Conservation (phyloP, 768 basidiomycete species). For the Amanita brunnescens region DNA sequence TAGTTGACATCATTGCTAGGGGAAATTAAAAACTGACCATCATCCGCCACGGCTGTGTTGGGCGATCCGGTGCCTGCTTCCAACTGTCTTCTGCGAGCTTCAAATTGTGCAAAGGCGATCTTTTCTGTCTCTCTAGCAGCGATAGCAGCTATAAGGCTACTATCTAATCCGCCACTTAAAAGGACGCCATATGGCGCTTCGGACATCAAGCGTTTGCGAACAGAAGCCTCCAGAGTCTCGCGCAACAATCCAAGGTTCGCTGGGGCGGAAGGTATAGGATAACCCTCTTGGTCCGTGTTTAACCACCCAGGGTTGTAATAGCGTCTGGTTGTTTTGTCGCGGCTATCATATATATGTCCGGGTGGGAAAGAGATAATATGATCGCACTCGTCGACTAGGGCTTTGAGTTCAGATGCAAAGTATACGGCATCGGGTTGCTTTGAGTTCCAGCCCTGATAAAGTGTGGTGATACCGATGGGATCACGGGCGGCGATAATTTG, state of each 20-base stretch:
- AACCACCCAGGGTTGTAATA: conserved; percentile 92
- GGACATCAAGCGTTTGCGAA: conserved; percentile 92
- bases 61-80: conserved; percentile 49
- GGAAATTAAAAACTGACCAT: conserved; percentile 31
- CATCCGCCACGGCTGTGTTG: conserved; percentile 31
- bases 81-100: conserved; percentile 54
- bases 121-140: conserved; percentile 94
- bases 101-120: conserved; percentile 69
- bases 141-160: conserved; percentile 91
- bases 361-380: conserved; percentile 94
- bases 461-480: conserved; percentile 96
- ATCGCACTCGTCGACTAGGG: conserved; percentile 86
- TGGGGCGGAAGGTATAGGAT: conserved; percentile 45
- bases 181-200: conserved; percentile 98
- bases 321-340: conserved; percentile 63
- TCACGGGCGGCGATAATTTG: conserved; percentile 94
- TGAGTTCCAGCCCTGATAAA: conserved; percentile 94
- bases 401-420: conserved; percentile 96
- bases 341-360: conserved; percentile 92
- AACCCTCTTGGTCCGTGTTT: conserved; percentile 65
- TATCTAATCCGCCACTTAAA: conserved; percentile 91
- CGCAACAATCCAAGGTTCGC: conserved; percentile 66
- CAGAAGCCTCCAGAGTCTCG: conserved; percentile 81
- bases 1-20: background rate
- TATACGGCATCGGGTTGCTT: conserved; percentile 73